A percentile compares a stretch with the other conserved stretches of the same genome.
Evolutionary conservation across 345 rosid genomes (phyloP).

Genomic region (Salix viminalis): DNA sequence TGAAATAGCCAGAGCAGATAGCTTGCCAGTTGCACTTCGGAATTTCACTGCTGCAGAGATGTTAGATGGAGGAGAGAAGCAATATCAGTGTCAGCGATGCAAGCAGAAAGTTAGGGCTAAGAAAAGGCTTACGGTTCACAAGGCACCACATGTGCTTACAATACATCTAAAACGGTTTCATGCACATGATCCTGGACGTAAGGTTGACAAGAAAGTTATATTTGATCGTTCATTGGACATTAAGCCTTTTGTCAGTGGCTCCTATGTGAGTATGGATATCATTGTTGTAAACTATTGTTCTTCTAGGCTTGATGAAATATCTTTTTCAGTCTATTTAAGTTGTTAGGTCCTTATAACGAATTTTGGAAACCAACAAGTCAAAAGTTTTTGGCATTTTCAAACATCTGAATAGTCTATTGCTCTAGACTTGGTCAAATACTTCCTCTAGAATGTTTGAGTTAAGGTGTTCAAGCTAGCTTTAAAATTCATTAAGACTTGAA

Average conservation of each 20-base stretch:
- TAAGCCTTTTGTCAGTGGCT: constrained; percentile 75
- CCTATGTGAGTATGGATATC: constrained; percentile 57
- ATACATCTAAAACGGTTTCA: constrained; percentile 88
- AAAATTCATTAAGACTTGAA: too few species aligned
- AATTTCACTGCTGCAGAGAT: constrained; percentile 74
- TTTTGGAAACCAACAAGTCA: neutral
- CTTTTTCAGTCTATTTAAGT: neutral
- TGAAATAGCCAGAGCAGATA: constrained; percentile 76
- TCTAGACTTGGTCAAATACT: neutral
- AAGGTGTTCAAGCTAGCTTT: neutral
- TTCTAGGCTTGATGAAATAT: neutral
- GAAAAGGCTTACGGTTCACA: constrained; percentile 81
- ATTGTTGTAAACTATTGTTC: neutral
- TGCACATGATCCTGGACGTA: constrained; percentile 64
- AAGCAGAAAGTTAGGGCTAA: constrained; percentile 79
- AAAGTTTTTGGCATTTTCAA: neutral
- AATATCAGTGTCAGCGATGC: constrained; percentile 84
- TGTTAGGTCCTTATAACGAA: neutral
- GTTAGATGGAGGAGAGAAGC: constrained; percentile 85
- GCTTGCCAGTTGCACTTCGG: constrained; percentile 61
- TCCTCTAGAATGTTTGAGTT: neutral
- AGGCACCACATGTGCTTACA: constrained; percentile 79
- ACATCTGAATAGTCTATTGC: neutral
- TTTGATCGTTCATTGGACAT: constrained; percentile 64
- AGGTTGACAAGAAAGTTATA: constrained; percentile 67